Evolutionary conservation across 768 basidiomycete genomes (phyloP), one percentile per base, ranked within the genome.

Genomic region (Rhizopogon salebrosus): DNA sequence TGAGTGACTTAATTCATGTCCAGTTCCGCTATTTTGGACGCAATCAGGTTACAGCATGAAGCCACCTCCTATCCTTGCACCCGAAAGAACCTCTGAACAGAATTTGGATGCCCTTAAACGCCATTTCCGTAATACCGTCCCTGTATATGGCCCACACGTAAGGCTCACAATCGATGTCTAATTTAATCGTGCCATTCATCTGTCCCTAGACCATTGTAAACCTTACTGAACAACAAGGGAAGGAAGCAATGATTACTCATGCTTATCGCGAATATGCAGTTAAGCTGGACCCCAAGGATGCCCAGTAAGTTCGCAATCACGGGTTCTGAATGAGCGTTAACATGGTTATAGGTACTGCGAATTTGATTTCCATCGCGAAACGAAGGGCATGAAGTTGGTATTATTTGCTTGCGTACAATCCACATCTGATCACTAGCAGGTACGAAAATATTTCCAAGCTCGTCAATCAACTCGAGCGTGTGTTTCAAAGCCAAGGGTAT

Each of bases 341-440:
- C 48, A 39, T 29, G 52, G 27, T 53, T 56, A 40, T 54, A 91
- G 88, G 56, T 92, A 92, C 60, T 71, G 74, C 56, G 87, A 84
- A 62, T 98, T 94, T 62, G 95, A 98, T 66, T 98, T 98, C 67
- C 95, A 98, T 69, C 79, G 74, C 3, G 92, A 97, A 67, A 95
- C 93, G 10, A 87, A 82, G 64, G 95, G 95, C 20, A 97, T 98
- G 95, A 92, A 90, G 87, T 92, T 69, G 49, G 45, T 40, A 35
- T 51, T 54, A 26, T 53, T 40, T 48, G n/a, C 18, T 7, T 38
- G 53, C 24, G 45, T 36, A 39, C 14, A 10, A 35, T 22, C 16
- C 35, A 10, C 52, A 55, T 54, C 53, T 53, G 46, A 46, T 14
- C 23, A 43, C 54, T 43, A 41, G 37, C 45, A 88, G 89, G 67